Base-by-base conservation (phyloP, 2,329 filamentous ascomycete species). In the Penicillium occitanis region DNA sequence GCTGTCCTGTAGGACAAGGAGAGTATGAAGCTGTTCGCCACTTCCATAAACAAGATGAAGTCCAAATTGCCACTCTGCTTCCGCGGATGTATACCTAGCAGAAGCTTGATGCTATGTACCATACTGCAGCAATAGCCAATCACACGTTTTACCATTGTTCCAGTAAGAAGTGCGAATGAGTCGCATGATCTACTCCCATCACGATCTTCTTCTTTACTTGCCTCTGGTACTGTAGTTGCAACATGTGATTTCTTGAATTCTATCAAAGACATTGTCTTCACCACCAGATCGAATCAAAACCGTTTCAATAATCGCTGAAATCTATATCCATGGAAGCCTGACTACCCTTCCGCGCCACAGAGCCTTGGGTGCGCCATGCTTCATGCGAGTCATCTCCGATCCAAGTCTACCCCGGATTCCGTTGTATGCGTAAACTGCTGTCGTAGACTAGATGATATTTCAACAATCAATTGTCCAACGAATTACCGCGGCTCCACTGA, bases 351-450 rank as follows among this genome's bases (percentile, higher is more conserved):
- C 33, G n/a, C 33, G 53, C 53, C 53, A 33, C 50, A 37, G 30
- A 22, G 30, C 5, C 17, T 37, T 37, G 51, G 30, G 13, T 37
- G 53, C 53, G 30, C 53, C 53, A 57, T 22, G n/a, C 33, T 40
- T 37, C 33, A 57, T 57, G 53, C 53, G 53, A 35, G 51, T 55
- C 51, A 55, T 35, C 51, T 55, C 30, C 28, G 48, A 51, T 28
- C 17, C 50, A 33, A 19, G 14, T 22, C 14, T 37, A 37, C 53
- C 53, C 53, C 53, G 19, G 33, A 57, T 40, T 37, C 30, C 19
- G 30, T 22, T 1, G 37, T 42, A 17, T 42, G 37, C 40, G 40
- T 42, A n/a, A 8, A 17, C 25, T 28, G 8, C 19, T 8, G 28
- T 35, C 5, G 30, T 57, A 33, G n/a, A 22, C 17, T 19, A 19